Percentiles rank a stretch among this genome's conserved stretches.
Evolutionary conservation across 257 asterid genomes (phyloP).

Genomic region (Fraxinus pennsylvanica): DNA sequence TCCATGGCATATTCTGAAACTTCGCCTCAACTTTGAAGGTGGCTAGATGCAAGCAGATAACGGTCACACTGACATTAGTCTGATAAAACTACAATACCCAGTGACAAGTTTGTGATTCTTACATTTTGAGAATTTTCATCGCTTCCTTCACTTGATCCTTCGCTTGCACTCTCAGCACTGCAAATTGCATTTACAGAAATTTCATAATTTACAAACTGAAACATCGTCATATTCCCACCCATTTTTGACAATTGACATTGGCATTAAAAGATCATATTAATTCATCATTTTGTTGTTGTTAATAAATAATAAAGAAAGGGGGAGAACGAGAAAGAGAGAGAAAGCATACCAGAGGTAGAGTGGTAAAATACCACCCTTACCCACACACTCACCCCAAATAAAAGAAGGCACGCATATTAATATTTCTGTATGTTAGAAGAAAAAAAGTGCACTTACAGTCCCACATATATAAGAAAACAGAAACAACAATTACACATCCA

Average conservation of each 20-base stretch:
- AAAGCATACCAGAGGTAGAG: not conserved
- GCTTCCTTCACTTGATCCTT: conserved; percentile 91
- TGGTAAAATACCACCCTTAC: not conserved
- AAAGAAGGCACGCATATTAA: not conserved
- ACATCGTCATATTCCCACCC: not conserved
- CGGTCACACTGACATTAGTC: not conserved
- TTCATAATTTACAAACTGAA: conserved; percentile 19
- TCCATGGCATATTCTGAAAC: not conserved
- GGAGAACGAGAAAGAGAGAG: not conserved
- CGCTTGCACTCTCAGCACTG: conserved; percentile 91
- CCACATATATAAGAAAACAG: not conserved
- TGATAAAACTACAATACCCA: not conserved
- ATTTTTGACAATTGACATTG: not conserved
- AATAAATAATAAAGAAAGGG: not conserved
- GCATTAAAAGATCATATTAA: not conserved
- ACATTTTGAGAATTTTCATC: conserved; percentile 84
- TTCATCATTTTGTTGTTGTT: not conserved
- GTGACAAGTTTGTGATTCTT: conserved; percentile 32
- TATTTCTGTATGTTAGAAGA: not conserved
- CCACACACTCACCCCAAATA: not conserved
- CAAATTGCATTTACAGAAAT: conserved; percentile 24
- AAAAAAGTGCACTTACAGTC: not conserved
- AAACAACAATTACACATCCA: not conserved
- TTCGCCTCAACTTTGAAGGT: not conserved
- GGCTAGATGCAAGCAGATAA: not conserved